phyloP scores from a whole-genome alignment of 2,329 filamentous ascomycete genomes.

The Xylariaceae sp. region DNA sequence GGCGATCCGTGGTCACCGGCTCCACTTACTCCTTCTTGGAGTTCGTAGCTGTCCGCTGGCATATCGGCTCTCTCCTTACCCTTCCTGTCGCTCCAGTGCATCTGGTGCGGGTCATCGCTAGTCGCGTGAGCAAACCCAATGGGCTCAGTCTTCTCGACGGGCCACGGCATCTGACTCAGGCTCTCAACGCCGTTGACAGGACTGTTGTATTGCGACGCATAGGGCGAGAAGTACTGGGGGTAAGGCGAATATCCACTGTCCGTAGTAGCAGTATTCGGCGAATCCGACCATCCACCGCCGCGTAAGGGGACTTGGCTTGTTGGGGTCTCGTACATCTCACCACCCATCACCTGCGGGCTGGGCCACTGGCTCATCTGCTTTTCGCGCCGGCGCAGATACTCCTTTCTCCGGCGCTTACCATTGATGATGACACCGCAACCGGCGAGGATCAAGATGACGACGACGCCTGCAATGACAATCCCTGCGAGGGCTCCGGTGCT shows the following conservation, averaged over 20 bases:
- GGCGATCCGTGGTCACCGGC: slow-evolving; percentile 19
- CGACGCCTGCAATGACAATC: slow-evolving; percentile 48
- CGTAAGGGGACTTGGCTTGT: slow-evolving; percentile 49
- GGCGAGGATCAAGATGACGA: slow-evolving; percentile 40
- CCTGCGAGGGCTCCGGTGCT: slow-evolving; percentile 52
- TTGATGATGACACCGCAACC: slow-evolving; percentile 52
- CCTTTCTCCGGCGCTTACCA: slow-evolving; percentile 50
- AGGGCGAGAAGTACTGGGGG: slow-evolving; percentile 52
- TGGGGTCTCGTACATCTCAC: slow-evolving; percentile 47
- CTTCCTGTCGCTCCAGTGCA: slow-evolving; percentile 34
- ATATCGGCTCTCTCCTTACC: slow-evolving; percentile 33
- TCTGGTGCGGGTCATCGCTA: slow-evolving; percentile 22
- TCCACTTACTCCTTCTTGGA: slow-evolving; percentile 40
- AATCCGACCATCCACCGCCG: slow-evolving; percentile 48
- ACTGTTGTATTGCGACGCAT: slow-evolving; percentile 54
- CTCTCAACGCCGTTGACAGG: slow-evolving; percentile 44
- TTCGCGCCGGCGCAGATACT: slow-evolving; percentile 45
- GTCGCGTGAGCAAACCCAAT: slow-evolving; percentile 43
- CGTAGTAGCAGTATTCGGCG: slow-evolving; percentile 42
- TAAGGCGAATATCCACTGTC: slow-evolving; percentile 27
- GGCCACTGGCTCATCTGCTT: slow-evolving; percentile 42
- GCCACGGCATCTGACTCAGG: slow-evolving; percentile 34
- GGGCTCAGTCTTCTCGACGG: slow-evolving; percentile 30
- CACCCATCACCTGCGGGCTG: slow-evolving; percentile 30
- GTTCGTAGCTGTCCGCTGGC: slow-evolving; percentile 43